Conservation (phyloP, 1,284 basidiomycete genomes). For the Lentinula novae-zelandiae region DNA sequence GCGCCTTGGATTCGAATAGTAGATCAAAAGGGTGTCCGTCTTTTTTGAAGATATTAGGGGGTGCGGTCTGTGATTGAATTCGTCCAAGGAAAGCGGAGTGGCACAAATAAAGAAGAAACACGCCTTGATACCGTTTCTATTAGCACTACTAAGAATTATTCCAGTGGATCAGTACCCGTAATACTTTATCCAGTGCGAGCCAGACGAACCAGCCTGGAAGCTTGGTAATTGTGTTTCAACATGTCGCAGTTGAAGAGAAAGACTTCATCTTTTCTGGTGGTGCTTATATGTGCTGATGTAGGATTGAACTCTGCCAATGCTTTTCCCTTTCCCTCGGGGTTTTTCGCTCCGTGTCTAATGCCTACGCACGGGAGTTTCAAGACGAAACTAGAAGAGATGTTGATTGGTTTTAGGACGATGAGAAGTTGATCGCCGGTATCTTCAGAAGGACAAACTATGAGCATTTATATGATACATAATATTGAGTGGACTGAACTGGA, state of each 20-base stretch:
- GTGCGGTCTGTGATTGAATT: constrained; percentile 24
- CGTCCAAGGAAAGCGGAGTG: no score
- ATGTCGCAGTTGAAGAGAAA: constrained; percentile 50
- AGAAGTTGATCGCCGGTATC: not conserved
- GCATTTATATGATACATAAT: not conserved
- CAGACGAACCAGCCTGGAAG: no score
- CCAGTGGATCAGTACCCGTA: no score
- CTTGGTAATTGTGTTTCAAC: constrained; percentile 30
- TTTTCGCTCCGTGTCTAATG: constrained; percentile 51
- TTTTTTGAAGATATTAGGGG: constrained; percentile 56
- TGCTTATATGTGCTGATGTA: constrained; percentile 43
- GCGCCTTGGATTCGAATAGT: constrained; percentile 31
- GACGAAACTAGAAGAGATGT: not conserved
- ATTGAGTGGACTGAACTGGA: no score
- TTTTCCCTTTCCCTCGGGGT: constrained; percentile 11
- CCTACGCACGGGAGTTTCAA: constrained; percentile 27
- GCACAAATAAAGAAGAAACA: not conserved
- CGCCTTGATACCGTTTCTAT: constrained; percentile 24
- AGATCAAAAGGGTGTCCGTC: constrained; percentile 44
- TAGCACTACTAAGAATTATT: no score
- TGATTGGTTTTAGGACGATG: not conserved
- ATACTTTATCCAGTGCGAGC: no score
- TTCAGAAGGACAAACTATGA: not conserved
- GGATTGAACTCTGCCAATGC: constrained; percentile 41
- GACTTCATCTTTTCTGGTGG: constrained; percentile 47